Evolutionary conservation across 1,284 basidiomycete genomes (phyloP).

Genomic region (Ceratobasidium sp.): DNA sequence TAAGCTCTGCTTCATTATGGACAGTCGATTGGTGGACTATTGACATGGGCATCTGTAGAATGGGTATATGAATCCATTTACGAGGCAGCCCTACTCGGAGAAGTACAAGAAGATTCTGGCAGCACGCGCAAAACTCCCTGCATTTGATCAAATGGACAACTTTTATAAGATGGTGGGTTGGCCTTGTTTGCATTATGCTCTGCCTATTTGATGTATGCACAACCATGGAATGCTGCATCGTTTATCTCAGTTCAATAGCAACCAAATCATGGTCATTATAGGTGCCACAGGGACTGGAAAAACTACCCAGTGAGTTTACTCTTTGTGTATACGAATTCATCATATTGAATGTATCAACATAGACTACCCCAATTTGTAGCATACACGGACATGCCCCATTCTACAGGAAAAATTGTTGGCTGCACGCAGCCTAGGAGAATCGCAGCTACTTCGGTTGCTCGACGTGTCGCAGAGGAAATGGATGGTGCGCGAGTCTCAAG

Average conservation of each 20-base stretch:
- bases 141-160: slow-evolving; percentile 91
- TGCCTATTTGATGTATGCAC: too few species aligned
- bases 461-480: slow-evolving; percentile 99
- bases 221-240: slow-evolving; percentile 20
- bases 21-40: neutral
- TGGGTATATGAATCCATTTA: slow-evolving; percentile 90
- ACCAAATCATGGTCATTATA: slow-evolving; percentile 95
- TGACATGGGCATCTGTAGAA: slow-evolving; percentile 54
- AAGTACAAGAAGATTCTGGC: slow-evolving; percentile 90
- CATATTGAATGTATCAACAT: slow-evolving; percentile 16
- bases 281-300: slow-evolving; percentile 99
- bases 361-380: slow-evolving; percentile 94
- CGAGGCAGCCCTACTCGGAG: slow-evolving; percentile 73
- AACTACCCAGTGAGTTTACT: slow-evolving; percentile 84
- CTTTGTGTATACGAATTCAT: neutral
- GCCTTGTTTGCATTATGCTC: too few species aligned
- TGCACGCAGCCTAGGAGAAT: slow-evolving; percentile 98
- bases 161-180: slow-evolving; percentile 80
- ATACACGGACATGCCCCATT: slow-evolving; percentile 90
- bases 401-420: slow-evolving; percentile 88
- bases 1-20: slow-evolving; percentile 52
- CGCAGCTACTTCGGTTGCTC: slow-evolving; percentile 97
- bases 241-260: slow-evolving; percentile 70
- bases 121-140: slow-evolving; percentile 86
- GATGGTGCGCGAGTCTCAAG: slow-evolving; percentile 70